phyloP scores from a whole-genome alignment of 495 filamentous ascomycete genomes.

The Aspergillus panamensis region DNA sequence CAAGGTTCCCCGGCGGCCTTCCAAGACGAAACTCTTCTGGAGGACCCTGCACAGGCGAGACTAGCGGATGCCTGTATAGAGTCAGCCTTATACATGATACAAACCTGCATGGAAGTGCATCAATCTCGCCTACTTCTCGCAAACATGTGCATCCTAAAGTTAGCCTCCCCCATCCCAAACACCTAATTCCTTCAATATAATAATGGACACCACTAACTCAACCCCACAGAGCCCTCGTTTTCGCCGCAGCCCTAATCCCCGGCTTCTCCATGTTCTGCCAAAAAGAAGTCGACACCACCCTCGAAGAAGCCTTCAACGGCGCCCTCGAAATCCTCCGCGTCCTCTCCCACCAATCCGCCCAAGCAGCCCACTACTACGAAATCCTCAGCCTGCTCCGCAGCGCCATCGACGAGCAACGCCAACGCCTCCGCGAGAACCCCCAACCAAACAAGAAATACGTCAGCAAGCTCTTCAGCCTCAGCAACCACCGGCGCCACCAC shows the following conservation, averaged over 20 bases:
- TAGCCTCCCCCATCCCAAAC: neutral
- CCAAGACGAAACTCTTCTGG: conserved; percentile 13
- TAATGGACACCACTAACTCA: conserved; percentile 14
- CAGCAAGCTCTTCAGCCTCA: conserved; percentile 38
- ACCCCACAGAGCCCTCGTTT: conserved; percentile 36
- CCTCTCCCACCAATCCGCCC: conserved; percentile 35
- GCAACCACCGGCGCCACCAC: conserved; percentile 5
- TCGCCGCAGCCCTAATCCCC: conserved; percentile 41
- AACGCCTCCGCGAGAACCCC: conserved; percentile 28
- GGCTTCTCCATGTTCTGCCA: conserved; percentile 44
- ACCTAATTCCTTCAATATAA: neutral
- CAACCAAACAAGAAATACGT: conserved; percentile 35
- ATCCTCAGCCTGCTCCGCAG: conserved; percentile 33
- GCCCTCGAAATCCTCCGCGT: conserved; percentile 32
- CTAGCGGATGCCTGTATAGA: conserved; percentile 38
- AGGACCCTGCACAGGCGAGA: conserved; percentile 35
- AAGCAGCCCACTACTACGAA: conserved; percentile 40
- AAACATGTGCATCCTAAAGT: conserved; percentile 43
- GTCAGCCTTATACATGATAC: conserved; percentile 42
- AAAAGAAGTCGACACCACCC: conserved; percentile 29
- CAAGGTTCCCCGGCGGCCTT: conserved; percentile 20
- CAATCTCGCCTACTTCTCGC: conserved; percentile 31
- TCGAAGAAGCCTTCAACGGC: conserved; percentile 32
- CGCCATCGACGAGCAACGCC: conserved; percentile 34
- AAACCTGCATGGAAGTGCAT: conserved; percentile 37